A percentile compares a stretch with the other conserved stretches of the same genome.
Evolutionary conservation across 1,284 basidiomycete species (phyloP).

Genomic region (Cutaneotrichosporon cyanovorans): DNA sequence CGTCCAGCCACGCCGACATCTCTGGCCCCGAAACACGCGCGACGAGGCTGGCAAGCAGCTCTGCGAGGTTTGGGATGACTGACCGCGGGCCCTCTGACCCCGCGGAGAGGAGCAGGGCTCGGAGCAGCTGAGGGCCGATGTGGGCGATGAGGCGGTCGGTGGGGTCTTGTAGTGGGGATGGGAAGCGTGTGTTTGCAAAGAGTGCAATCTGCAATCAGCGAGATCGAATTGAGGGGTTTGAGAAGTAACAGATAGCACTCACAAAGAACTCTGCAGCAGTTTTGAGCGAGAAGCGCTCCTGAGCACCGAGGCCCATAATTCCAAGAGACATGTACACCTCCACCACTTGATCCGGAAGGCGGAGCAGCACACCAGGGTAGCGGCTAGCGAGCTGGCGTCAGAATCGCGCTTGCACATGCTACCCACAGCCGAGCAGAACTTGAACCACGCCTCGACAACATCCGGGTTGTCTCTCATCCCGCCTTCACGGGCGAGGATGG

Average conservation of each 20-base stretch:
- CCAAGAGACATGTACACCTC: conserved; percentile 67
- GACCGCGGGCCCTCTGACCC: conserved; percentile 73
- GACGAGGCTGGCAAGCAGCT: conserved; percentile 61
- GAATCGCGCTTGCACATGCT: conserved; percentile 1
- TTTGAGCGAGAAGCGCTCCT: conserved; percentile 79
- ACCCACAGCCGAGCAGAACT: conserved; percentile 51
- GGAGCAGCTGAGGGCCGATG: conserved; percentile 59
- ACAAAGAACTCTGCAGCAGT: conserved; percentile 75
- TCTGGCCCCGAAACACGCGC: conserved; percentile 52
- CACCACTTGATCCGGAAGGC: conserved; percentile 58
- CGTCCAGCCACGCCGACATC: conserved; percentile 61
- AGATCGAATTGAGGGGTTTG: neutral
- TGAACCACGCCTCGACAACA: conserved; percentile 78
- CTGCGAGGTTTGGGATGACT: conserved; percentile 72
- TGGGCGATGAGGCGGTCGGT: conserved; percentile 53
- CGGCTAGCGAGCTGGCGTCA: conserved; percentile 58
- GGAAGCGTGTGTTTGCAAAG: conserved; percentile 42
- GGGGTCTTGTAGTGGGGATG: conserved; percentile 35
- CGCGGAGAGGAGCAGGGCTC: conserved; percentile 65
- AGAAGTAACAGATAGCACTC: conserved; percentile 31
- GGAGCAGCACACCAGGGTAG: conserved; percentile 63
- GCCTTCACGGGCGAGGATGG: conserved; percentile 53
- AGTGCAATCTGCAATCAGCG: conserved; percentile 31
- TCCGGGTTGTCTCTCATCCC: conserved; percentile 70
- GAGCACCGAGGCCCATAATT: conserved; percentile 60